A percentile compares a stretch with the other conserved stretches of the same genome.
Evolutionary conservation across 805 yeast genomes (phyloP).

Genomic region (Hanseniaspora mollemarum): DNA sequence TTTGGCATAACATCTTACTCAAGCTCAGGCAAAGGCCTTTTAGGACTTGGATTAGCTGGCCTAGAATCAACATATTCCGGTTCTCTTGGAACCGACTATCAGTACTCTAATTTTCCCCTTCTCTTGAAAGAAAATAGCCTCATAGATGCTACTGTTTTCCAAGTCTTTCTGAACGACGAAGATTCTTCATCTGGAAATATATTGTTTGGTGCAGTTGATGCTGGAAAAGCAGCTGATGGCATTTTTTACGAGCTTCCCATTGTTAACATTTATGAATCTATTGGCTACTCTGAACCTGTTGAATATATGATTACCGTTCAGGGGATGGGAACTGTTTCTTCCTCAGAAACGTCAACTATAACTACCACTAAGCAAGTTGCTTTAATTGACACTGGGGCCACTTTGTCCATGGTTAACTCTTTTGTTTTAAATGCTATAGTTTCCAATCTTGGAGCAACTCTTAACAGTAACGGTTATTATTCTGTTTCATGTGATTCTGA

Average conservation of each 20-base stretch:
- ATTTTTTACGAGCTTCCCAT: constrained; percentile 40
- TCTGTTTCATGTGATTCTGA: constrained; percentile 35
- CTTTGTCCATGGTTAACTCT: constrained; percentile 24
- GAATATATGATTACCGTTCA: constrained; percentile 26
- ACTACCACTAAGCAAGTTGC: constrained; percentile 29
- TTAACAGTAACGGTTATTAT: constrained; percentile 37
- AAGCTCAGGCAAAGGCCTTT: constrained; percentile 54
- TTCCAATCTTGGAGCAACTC: constrained; percentile 34
- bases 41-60: constrained; percentile 61
- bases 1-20: constrained; percentile 65
- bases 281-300: constrained; percentile 20
- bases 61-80: constrained; percentile 51
- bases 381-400: constrained; percentile 46
- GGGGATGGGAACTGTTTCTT: constrained; percentile 20
- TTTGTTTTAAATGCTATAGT: neutral
- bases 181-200: constrained; percentile 40
- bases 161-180: constrained; percentile 44
- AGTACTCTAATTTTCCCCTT: constrained; percentile 57
- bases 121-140: constrained; percentile 48
- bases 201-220: constrained; percentile 64
- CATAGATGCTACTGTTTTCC: constrained; percentile 46
- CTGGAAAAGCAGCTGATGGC: constrained; percentile 45
- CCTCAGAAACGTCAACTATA: constrained; percentile 17
- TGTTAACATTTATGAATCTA: constrained; percentile 30
- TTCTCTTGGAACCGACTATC: constrained; percentile 25